These are phyloP conservation scores for Ophiosphaerella korrae DNA, from an alignment of 2,329 filamentous ascomycete species.

Conservation along the genomic window DNA sequence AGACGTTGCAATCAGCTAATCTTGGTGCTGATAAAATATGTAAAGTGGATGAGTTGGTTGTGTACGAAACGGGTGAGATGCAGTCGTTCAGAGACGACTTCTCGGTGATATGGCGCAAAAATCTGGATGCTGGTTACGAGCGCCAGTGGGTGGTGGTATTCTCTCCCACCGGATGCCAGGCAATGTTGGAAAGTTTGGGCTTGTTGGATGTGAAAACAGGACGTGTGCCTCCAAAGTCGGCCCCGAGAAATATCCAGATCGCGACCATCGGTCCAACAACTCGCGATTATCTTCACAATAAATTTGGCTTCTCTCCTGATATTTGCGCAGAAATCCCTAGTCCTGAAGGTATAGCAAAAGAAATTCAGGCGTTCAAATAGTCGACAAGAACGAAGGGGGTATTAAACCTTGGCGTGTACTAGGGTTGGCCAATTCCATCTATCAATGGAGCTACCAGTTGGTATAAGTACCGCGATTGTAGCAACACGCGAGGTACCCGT, in stretches of 20 bases:
- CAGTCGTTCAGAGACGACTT: slow-evolving; percentile 76
- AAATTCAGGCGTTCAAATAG: slow-evolving; percentile 57
- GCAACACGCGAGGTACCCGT: no score
- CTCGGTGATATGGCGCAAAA: slow-evolving; percentile 54
- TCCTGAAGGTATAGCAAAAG: slow-evolving; percentile 76
- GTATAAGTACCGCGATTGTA: no score
- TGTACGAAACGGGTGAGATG: slow-evolving; percentile 88
- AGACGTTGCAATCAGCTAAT: slow-evolving; percentile 67
- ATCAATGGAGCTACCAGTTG: no score
- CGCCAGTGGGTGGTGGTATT: slow-evolving; percentile 76
- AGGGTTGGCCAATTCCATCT: no score
- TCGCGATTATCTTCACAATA: slow-evolving; percentile 69
- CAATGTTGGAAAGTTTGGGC: slow-evolving; percentile 61
- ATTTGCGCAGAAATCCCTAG: slow-evolving; percentile 83
- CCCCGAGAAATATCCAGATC: slow-evolving; percentile 62
- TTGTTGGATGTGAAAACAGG: slow-evolving; percentile 51
- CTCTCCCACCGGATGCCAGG: slow-evolving; percentile 65
- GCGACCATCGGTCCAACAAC: slow-evolving; percentile 96
- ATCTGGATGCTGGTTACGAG: slow-evolving; percentile 39
- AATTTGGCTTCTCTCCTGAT: slow-evolving; percentile 72
- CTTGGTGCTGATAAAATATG: slow-evolving; percentile 62
- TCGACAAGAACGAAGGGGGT: background rate
- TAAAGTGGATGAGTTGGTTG: slow-evolving; percentile 75
- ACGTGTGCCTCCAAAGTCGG: slow-evolving; percentile 29
- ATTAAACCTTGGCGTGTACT: no score